Conservation (phyloP, 148 eudicot genomes). For the Simmondsia chinensis region DNA sequence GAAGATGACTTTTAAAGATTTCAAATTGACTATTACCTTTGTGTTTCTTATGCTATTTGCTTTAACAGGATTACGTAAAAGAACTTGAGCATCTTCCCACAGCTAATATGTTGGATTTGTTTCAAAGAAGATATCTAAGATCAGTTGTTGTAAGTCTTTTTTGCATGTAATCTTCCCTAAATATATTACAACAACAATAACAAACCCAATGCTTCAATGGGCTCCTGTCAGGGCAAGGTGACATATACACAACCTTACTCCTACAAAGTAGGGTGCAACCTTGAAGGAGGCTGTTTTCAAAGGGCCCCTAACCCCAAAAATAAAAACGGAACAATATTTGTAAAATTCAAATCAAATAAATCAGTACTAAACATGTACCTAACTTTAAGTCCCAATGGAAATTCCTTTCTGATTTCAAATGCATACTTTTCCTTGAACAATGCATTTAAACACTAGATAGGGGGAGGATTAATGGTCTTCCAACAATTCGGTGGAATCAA, state of each 20-base stretch:
- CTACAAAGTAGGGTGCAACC: no score
- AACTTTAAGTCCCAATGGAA: neutral
- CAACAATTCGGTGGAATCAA: conserved; percentile 93
- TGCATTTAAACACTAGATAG: conserved; percentile 41
- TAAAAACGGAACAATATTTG: no score
- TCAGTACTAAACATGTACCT: no score
- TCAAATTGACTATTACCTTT: neutral
- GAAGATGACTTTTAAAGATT: neutral
- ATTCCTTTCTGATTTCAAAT: no score
- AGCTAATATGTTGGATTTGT: conserved; percentile 60
- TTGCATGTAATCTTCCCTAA: neutral
- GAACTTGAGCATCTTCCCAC: conserved; percentile 65
- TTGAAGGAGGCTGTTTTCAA: no score
- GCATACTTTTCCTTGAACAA: no score
- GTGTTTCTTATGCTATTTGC: neutral
- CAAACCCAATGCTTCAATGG: neutral
- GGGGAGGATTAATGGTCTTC: conserved; percentile 79
- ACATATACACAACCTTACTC: no score
- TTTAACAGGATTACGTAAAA: conserved; percentile 49
- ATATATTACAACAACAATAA: neutral
- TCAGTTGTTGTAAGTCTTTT: conserved; percentile 49
- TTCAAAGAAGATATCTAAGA: conserved; percentile 58
- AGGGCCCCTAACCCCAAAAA: no score
- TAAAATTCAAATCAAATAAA: no score
- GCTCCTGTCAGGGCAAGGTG: no score